Conservation (phyloP, 352 stramenopile genomes). For the Globisporangium splendens region DNA sequence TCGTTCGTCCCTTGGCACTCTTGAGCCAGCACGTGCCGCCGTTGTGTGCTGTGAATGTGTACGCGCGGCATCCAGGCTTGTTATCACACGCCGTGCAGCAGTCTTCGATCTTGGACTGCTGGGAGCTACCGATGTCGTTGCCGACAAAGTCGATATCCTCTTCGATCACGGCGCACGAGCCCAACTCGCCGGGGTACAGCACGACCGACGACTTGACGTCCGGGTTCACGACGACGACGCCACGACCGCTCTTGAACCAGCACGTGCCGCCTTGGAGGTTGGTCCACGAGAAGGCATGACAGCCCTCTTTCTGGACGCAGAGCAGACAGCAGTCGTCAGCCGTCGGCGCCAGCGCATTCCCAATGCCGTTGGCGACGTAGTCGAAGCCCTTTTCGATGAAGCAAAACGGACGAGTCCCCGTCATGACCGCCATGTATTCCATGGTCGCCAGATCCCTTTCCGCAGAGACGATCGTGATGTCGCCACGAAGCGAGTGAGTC, state of each 20-base stretch:
- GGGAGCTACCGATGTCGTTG: constrained; percentile 12
- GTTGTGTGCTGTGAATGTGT: constrained; percentile 37
- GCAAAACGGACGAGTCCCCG: too few species aligned
- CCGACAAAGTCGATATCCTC: constrained; percentile 24
- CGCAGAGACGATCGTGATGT: too few species aligned
- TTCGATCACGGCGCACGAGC: constrained; percentile 19
- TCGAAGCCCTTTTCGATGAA: constrained; percentile 1
- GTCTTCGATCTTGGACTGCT: background rate
- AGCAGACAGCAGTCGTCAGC: too few species aligned
- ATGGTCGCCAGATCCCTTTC: too few species aligned
- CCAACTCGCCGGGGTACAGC: constrained; percentile 7
- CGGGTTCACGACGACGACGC: background rate
- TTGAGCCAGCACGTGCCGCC: constrained; percentile 66
- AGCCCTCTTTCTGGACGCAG: too few species aligned
- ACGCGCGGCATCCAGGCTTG: constrained; percentile 30
- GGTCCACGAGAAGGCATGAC: background rate
- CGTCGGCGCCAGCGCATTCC: too few species aligned
- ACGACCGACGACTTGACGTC: constrained; percentile 14
- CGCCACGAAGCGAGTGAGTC: too few species aligned
- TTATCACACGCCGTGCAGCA: constrained; percentile 16
- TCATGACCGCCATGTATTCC: too few species aligned
- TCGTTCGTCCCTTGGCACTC: constrained; percentile 7
- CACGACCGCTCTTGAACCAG: too few species aligned
- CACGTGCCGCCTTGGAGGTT: too few species aligned
- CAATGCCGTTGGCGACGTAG: too few species aligned